Conservation (phyloP, 495 filamentous ascomycete genomes). For the Hyphodiscus hymeniophilus region DNA sequence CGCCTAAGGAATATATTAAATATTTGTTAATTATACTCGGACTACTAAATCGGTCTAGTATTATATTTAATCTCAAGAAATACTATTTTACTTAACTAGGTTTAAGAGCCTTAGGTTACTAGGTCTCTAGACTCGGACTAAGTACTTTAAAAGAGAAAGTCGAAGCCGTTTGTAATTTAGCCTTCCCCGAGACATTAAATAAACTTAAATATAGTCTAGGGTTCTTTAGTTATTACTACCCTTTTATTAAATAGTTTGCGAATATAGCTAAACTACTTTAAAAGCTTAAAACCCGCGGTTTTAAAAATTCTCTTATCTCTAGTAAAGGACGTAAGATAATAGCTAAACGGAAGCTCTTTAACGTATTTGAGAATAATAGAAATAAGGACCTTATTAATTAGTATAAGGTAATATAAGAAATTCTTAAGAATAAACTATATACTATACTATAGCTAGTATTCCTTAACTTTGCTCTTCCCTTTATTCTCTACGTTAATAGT, state of each 20-base stretch:
- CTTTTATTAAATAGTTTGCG: conserved; percentile 1
- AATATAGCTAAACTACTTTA: not conserved
- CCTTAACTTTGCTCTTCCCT: not conserved
- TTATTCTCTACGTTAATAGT: not conserved
- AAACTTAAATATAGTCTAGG: conserved; percentile 1
- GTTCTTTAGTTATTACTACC: conserved; percentile 9
- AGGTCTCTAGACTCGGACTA: conserved; percentile 5
- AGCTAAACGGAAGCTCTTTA: not conserved
- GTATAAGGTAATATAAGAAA: not conserved
- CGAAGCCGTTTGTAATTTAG: not conserved
- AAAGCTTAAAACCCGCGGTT: not conserved
- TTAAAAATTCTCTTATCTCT: not conserved
- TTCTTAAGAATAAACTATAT: not conserved
- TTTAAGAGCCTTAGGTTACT: conserved; percentile 3
- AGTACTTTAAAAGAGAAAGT: conserved; percentile 6
- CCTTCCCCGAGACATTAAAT: not conserved
- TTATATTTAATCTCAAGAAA: conserved; percentile 8
- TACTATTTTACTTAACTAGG: conserved; percentile 12
- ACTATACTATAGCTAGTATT: not conserved
- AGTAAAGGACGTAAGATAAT: not conserved
- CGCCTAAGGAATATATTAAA: conserved; percentile 1
- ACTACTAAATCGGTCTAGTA: conserved; percentile 1
- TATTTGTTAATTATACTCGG: not conserved
- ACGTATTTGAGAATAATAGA: not conserved
- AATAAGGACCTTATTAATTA: not conserved